phyloP scores from a whole-genome alignment of 2,329 filamentous ascomycete species.

The Diplodia scrobiculata region DNA sequence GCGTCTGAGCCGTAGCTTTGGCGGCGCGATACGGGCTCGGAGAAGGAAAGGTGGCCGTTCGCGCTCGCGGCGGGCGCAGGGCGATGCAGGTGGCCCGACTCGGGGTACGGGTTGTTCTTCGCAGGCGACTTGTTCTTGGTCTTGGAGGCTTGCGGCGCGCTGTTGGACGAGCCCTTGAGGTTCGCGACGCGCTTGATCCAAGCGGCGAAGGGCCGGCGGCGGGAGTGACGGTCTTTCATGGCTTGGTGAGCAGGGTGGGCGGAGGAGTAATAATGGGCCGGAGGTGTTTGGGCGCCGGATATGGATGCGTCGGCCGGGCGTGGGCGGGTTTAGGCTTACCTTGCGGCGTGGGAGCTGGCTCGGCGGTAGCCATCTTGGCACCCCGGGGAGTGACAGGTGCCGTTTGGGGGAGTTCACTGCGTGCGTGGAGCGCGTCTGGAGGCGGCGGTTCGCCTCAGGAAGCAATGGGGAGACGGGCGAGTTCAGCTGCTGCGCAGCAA shows the following conservation, averaged over 20 bases:
- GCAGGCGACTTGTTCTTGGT: slow-evolving; percentile 54
- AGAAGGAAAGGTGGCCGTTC: slow-evolving; percentile 53
- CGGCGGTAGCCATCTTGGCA: slow-evolving; percentile 48
- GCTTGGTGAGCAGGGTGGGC: slow-evolving; percentile 11
- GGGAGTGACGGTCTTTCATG: slow-evolving; percentile 66
- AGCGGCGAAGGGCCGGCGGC: slow-evolving; percentile 82
- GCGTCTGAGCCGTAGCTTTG: slow-evolving; percentile 63
- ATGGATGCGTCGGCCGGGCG: slow-evolving; percentile 24
- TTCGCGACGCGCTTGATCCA: slow-evolving; percentile 94
- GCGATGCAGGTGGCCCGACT: slow-evolving; percentile 67
- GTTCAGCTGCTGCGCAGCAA: slow-evolving; percentile 18
- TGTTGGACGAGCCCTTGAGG: slow-evolving; percentile 74
- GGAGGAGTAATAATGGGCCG: slow-evolving; percentile 17
- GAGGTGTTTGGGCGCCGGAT: slow-evolving; percentile 23
- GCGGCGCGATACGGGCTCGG: slow-evolving; percentile 50
- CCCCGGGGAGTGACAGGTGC: slow-evolving; percentile 18
- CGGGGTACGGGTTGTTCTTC: slow-evolving; percentile 89
- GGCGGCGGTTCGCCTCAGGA: slow-evolving; percentile 14
- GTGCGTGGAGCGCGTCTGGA: slow-evolving; percentile 19
- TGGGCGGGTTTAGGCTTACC: slow-evolving; percentile 41
- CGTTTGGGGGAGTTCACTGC: slow-evolving; percentile 3
- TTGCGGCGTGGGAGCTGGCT: slow-evolving; percentile 49
- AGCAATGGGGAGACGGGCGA: slow-evolving; percentile 22
- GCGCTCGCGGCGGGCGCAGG: slow-evolving; percentile 53
- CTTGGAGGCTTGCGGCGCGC: slow-evolving; percentile 48